Conservation (phyloP, 352 stramenopile species). For the Phytophthora sansomeana region DNA sequence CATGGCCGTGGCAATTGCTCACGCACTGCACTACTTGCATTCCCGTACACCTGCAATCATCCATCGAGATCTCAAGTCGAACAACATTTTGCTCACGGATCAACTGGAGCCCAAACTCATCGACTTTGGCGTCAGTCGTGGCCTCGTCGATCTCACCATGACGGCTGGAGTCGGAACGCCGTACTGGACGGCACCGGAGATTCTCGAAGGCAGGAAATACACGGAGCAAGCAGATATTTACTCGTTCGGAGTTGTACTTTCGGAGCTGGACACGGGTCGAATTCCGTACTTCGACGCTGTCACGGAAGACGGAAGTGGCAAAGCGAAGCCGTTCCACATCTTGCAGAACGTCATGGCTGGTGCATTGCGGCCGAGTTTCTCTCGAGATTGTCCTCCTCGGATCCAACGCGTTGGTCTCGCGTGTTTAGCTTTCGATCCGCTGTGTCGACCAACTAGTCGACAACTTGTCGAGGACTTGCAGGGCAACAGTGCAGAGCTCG, state of each 20-base stretch:
- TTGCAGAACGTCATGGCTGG: conserved; percentile 51
- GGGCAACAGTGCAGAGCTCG: conserved; percentile 1
- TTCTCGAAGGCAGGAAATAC: conserved; percentile 62
- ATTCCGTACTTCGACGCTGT: conserved; percentile 40
- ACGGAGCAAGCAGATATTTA: conserved; percentile 72
- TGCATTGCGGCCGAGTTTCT: conserved; percentile 52
- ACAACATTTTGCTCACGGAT: conserved; percentile 79
- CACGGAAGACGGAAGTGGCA: conserved; percentile 8
- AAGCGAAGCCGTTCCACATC: conserved; percentile 46
- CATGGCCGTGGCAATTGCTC: conserved; percentile 54
- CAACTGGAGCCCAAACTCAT: conserved; percentile 73
- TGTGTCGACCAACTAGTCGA: conserved; percentile 6
- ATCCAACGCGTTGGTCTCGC: conserved; percentile 34
- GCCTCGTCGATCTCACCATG: conserved; percentile 35
- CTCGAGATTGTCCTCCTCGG: conserved; percentile 39
- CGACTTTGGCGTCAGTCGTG: conserved; percentile 81
- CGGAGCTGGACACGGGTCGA: conserved; percentile 46
- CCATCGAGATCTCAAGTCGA: conserved; percentile 40
- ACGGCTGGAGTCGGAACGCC: conserved; percentile 79
- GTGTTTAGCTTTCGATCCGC: conserved; percentile 26
- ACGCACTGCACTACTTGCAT: conserved; percentile 47
- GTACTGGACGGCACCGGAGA: conserved; percentile 84
- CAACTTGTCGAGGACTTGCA: conserved; percentile 14
- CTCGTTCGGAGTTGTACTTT: conserved; percentile 70
- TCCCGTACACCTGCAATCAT: conserved; percentile 34